phyloP scores from a whole-genome alignment of 2,329 filamentous ascomycete species.

The Cordyceps militaris region DNA sequence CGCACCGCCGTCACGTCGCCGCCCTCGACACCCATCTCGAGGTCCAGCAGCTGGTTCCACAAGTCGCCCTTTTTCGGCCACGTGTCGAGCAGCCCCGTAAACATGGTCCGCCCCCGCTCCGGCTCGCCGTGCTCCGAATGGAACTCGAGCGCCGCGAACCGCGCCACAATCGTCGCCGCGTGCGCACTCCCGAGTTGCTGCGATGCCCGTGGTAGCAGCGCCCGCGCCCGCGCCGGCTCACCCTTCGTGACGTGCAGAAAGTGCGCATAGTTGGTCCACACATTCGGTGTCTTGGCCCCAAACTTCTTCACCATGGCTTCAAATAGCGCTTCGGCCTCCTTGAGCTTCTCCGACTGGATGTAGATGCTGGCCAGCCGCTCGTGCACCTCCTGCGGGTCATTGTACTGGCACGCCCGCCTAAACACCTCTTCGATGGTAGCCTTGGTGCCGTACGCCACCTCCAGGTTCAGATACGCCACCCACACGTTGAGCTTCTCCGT shows the following conservation, averaged over 20 bases:
- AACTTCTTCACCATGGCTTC: constrained; percentile 83
- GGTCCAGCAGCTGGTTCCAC: constrained; percentile 86
- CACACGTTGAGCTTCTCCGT: constrained; percentile 92
- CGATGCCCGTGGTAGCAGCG: constrained; percentile 72
- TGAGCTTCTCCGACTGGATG: constrained; percentile 73
- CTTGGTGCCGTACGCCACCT: constrained; percentile 81
- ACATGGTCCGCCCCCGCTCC: constrained; percentile 89
- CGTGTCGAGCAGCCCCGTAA: constrained; percentile 75
- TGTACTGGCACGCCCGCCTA: constrained; percentile 87
- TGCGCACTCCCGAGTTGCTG: constrained; percentile 69
- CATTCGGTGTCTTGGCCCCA: constrained; percentile 67
- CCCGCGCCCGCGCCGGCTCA: constrained; percentile 66
- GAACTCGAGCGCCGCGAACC: constrained; percentile 91
- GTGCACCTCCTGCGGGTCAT: constrained; percentile 83
- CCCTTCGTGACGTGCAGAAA: constrained; percentile 74
- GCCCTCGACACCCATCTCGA: constrained; percentile 61
- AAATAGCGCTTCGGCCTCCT: constrained; percentile 88
- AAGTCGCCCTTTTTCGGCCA: constrained; percentile 87
- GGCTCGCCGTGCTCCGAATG: constrained; percentile 72
- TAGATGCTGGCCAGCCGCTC: constrained; percentile 89
- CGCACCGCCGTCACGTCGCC: constrained; percentile 51
- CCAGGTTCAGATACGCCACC: constrained; percentile 90
- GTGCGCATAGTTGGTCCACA: constrained; percentile 92
- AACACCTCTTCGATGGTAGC: constrained; percentile 80
- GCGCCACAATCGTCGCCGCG: constrained; percentile 64